A percentile compares a stretch with the other conserved stretches of the same genome.
phyloP scores from a whole-genome alignment of 1,139 yeast species.

The Debaryomyces sp. region DNA sequence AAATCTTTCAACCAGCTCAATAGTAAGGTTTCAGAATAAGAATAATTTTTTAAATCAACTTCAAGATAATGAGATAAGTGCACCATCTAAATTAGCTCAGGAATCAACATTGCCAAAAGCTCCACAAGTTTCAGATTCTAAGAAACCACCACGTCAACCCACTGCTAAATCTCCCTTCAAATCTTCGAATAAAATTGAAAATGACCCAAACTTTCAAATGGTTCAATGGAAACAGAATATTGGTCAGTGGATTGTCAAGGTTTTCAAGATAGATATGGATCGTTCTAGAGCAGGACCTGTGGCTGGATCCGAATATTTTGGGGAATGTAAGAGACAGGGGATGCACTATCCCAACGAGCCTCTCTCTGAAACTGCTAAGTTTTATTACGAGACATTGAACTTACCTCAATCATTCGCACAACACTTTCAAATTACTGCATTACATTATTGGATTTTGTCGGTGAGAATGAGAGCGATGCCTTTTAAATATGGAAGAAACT shows the following conservation, averaged over 20 bases:
- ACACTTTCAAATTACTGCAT: constrained; percentile 89
- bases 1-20: constrained; percentile 4
- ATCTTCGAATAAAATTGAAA: constrained; percentile 61
- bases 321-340: constrained; percentile 85
- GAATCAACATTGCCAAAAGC: constrained; percentile 52
- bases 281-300: constrained; percentile 89
- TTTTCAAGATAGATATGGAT: constrained; percentile 87
- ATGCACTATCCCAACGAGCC: constrained; percentile 73
- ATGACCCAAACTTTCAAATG: constrained; percentile 53
- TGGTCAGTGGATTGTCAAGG: constrained; percentile 70
- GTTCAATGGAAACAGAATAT: constrained; percentile 70
- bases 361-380: constrained; percentile 62
- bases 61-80: constrained; percentile 27
- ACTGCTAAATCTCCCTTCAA: constrained; percentile 51
- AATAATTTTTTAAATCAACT: constrained; percentile 22
- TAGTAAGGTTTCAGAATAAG: constrained; percentile 15
- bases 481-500: constrained; percentile 80
- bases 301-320: constrained; percentile 87
- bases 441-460: constrained; percentile 91
- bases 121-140: constrained; percentile 41
- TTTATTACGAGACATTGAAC: constrained; percentile 77
- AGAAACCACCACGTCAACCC: constrained; percentile 37
- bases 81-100: constrained; percentile 50
- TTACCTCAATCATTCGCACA: constrained; percentile 88
- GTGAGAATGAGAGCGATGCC: constrained; percentile 98